These are phyloP conservation scores for Oryza meyeriana DNA, from an alignment of 176 grass and related monocot species.

Conservation along the genomic window DNA sequence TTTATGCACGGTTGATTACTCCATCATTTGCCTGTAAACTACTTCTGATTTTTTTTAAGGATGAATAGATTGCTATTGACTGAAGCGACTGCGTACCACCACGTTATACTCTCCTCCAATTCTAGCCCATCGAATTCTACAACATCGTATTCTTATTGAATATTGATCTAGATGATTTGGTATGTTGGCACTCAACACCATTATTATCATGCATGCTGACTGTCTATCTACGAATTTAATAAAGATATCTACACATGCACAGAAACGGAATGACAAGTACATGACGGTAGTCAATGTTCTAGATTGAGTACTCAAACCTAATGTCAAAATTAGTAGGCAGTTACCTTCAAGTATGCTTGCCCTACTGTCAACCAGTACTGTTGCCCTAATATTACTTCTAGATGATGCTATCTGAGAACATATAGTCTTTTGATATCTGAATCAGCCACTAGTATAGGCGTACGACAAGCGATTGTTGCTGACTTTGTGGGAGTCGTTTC, in stretches of 20 bases:
- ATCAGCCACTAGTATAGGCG: too few relatives aligned
- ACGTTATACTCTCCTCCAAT: not conserved
- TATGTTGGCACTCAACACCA: not conserved
- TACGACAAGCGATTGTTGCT: not conserved
- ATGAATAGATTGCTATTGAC: not conserved
- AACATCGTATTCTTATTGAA: not conserved
- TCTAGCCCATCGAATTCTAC: not conserved
- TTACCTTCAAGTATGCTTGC: too few relatives aligned
- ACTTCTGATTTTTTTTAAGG: too few relatives aligned
- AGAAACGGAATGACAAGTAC: not conserved
- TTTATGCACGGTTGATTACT: not conserved
- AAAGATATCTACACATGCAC: not conserved
- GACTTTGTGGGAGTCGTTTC: not conserved
- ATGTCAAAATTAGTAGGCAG: not conserved
- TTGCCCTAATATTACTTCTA: not conserved
- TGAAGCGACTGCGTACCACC: not conserved
- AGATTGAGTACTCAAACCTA: not conserved
- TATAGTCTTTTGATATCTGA: too few relatives aligned
- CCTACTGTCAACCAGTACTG: too few relatives aligned
- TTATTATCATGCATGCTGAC: not conserved
- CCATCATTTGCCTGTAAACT: not conserved
- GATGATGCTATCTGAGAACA: too few relatives aligned
- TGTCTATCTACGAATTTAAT: not conserved
- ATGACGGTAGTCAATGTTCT: not conserved
- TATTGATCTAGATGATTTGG: not conserved